Conservation (phyloP, 1,284 basidiomycete species). For the Heterobasidion parviporum region DNA sequence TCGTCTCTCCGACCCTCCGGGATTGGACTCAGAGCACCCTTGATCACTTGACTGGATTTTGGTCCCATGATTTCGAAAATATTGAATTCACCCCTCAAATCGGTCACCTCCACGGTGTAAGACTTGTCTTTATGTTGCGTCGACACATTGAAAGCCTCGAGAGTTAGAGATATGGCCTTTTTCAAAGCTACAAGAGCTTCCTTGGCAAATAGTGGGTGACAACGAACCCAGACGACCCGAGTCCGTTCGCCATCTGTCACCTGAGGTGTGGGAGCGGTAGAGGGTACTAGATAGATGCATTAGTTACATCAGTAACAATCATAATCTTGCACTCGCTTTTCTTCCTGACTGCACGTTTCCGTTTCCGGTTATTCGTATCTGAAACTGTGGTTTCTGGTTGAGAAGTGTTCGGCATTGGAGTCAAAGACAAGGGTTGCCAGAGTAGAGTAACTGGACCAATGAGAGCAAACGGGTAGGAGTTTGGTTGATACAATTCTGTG, state of each 20-base stretch:
- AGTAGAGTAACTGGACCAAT: conserved; percentile 68
- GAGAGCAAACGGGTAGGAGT: conserved; percentile 59
- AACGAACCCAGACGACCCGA: conserved; percentile 64
- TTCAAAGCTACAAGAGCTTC: conserved; percentile 46
- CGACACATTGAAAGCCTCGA: conserved; percentile 33
- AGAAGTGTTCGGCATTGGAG: neutral
- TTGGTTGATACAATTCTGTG: conserved; percentile 55
- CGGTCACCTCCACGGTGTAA: conserved; percentile 52
- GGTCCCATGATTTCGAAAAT: conserved; percentile 85
- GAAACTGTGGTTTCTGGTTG: neutral
- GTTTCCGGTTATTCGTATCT: conserved; percentile 13
- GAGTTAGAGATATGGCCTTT: conserved; percentile 36
- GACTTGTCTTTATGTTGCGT: conserved; percentile 18
- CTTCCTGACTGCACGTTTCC: conserved; percentile 12
- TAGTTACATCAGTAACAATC: neutral
- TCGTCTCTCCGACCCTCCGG: conserved; percentile 44
- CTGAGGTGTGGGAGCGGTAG: conserved; percentile 1
- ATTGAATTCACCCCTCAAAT: conserved; percentile 64
- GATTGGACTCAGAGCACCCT: conserved; percentile 58
- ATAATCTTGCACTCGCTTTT: conserved; percentile 5
- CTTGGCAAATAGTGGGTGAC: conserved; percentile 68
- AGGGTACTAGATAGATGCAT: conserved; percentile 5
- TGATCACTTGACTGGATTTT: conserved; percentile 70
- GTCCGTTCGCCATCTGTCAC: conserved; percentile 2
- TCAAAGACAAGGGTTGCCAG: conserved; percentile 46